phyloP scores from a whole-genome alignment of 768 basidiomycete species.

The Candolleomyces eurysporus region DNA sequence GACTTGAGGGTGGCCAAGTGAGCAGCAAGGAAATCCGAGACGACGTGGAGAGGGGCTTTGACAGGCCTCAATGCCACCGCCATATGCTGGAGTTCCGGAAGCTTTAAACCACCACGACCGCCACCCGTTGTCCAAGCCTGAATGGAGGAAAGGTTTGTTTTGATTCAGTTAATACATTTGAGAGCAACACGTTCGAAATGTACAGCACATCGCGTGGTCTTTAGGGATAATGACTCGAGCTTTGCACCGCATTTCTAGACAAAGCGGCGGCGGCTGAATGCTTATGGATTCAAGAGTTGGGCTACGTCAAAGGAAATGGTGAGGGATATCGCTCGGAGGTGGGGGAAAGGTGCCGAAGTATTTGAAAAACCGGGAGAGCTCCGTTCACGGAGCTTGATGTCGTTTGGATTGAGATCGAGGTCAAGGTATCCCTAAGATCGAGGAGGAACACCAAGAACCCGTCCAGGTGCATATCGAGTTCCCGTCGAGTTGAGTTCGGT shows the following conservation, averaged over 20 bases:
- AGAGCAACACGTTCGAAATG: too few relatives aligned
- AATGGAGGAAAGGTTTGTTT: constrained; percentile 29
- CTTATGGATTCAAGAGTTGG: constrained; percentile 32
- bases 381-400: constrained; percentile 32
- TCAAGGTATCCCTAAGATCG: constrained; percentile 37
- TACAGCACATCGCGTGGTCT: constrained; percentile 27
- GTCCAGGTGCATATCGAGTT: constrained; percentile 37
- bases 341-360: constrained; percentile 41
- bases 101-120: not conserved
- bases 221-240: constrained; percentile 35
- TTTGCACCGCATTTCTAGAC: constrained; percentile 32
- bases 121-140: constrained; percentile 8
- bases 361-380: constrained; percentile 40
- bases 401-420: constrained; percentile 34
- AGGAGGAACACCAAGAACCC: too few relatives aligned
- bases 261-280: constrained; percentile 36
- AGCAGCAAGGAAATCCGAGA: constrained; percentile 21
- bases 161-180: too few relatives aligned
- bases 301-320: constrained; percentile 44
- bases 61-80: constrained; percentile 39
- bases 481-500: constrained; percentile 17
- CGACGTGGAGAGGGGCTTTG: constrained; percentile 20
- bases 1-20: not conserved
- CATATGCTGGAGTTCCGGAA: constrained; percentile 30
- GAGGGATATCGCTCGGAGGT: constrained; percentile 38